A percentile compares a stretch with the other conserved stretches of the same genome.
These are phyloP conservation scores for Podosphaera fusca DNA, from an alignment of 2,329 filamentous ascomycete species.

Conservation along the genomic window DNA sequence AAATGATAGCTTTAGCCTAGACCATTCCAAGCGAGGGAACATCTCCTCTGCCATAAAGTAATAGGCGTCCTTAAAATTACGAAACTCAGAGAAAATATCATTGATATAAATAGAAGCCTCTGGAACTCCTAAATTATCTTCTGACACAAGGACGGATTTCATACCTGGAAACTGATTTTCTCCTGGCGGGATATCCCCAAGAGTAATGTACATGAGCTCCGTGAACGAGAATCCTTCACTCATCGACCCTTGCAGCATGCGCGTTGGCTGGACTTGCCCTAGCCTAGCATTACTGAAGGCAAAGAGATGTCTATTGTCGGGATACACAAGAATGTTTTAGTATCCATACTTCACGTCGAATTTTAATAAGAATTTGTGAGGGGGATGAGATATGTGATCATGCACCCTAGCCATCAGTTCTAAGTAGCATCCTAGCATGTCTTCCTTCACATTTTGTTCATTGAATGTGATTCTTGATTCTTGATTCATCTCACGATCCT, in stretches of 20 bases:
- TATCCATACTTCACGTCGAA: background rate
- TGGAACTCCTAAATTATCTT: background rate
- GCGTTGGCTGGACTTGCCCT: background rate
- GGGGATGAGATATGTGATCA: background rate
- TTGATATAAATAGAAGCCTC: constrained; percentile 1
- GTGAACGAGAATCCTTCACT: background rate
- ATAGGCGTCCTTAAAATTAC: background rate
- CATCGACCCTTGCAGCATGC: constrained; percentile 1
- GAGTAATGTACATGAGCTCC: background rate
- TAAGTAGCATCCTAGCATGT: background rate
- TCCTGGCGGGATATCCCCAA: background rate
- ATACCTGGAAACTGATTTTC: background rate
- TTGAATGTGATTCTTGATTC: too few relatives aligned
- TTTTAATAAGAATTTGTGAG: background rate
- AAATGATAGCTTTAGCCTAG: constrained; percentile 1
- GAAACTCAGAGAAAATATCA: constrained; percentile 1
- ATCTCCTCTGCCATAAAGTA: background rate
- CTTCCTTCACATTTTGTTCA: too few relatives aligned
- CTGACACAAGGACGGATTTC: background rate
- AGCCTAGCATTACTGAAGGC: background rate
- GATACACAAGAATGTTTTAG: background rate
- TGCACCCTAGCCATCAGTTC: background rate
- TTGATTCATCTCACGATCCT: too few relatives aligned
- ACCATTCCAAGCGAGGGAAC: background rate
- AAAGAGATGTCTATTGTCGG: background rate